Evolutionary conservation across 495 filamentous ascomycete genomes (phyloP), one percentile per base, ranked within the genome.

Genomic region (Acidiella bohemica): DNA sequence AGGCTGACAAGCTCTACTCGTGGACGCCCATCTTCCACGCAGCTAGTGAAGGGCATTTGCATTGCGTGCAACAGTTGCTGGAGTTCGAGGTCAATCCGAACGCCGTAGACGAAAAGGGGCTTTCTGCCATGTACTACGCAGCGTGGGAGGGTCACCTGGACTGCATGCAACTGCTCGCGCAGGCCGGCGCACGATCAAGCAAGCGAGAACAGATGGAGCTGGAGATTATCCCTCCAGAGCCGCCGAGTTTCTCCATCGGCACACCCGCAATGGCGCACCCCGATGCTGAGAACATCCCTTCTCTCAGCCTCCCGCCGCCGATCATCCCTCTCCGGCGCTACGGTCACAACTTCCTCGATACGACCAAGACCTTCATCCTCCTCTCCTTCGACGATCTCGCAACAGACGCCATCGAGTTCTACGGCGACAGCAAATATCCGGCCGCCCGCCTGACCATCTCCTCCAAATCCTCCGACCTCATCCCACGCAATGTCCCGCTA

Each of bases 11-110:
- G 58, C 66, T 97, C 11, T 94, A 96, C 42, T 84, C 87, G 42
- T 97, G 90, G 90, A 96, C 90, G 2, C 85, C 90, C 1, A 63
- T 97, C 1, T 90, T 97, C 49, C 87, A 97, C 59, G 88, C 90
- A 9, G 90, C 88, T 9, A 93, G 88, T 53, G 90, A 97, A 67
- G 90, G 90, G 19, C 92, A 90, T 53, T 81, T 94, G 13, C 73
- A 79, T 29, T 95, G 85, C 53, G 65, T 96, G 21, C 71, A 79
- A 36, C 78, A 75, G 0, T 70, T 97, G 14, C 63, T 97, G 5
- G 70, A 82, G 31, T 67, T 77, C 35, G 78, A 78, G 17, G 90
- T 79, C 17, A 71, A 84, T 52, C 70, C 76, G 5, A 72, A 78
- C 40, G 78, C 84, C 31, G 58, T 78, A 20, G 90, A 97, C 53